These are phyloP conservation scores for Torulaspora gathmanii DNA, from an alignment of 805 yeast genomes.

Conservation along the genomic window DNA sequence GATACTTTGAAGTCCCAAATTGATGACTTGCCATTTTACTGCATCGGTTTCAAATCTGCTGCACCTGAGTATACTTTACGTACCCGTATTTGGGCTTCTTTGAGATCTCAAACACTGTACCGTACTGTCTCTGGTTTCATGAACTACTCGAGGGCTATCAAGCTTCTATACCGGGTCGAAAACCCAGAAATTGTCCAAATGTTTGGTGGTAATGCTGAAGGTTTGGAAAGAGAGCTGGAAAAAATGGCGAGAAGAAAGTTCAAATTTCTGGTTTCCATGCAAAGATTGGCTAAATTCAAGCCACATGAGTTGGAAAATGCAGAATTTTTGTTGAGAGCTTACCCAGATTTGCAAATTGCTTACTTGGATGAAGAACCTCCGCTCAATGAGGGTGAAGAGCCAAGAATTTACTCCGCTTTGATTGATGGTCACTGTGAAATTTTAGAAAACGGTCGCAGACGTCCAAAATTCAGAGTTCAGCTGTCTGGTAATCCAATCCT, in stretches of 20 bases:
- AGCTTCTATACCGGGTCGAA: slow-evolving; percentile 88
- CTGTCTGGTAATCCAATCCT: slow-evolving; percentile 79
- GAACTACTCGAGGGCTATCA: slow-evolving; percentile 97
- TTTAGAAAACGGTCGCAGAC: slow-evolving; percentile 65
- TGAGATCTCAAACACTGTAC: slow-evolving; percentile 93
- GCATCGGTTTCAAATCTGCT: slow-evolving; percentile 96
- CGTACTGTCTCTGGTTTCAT: slow-evolving; percentile 97
- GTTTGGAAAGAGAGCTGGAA: slow-evolving; percentile 90
- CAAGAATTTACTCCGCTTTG: slow-evolving; percentile 67
- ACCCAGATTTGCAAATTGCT: slow-evolving; percentile 84
- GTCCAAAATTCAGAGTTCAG: slow-evolving; percentile 71
- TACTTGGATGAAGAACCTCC: slow-evolving; percentile 92
- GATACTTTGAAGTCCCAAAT: slow-evolving; percentile 74
- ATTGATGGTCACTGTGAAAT: slow-evolving; percentile 79
- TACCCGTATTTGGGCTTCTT: slow-evolving; percentile 97
- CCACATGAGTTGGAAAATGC: slow-evolving; percentile 75
- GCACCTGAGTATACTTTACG: slow-evolving; percentile 95
- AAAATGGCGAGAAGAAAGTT: slow-evolving; percentile 82
- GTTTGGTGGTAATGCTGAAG: slow-evolving; percentile 98
- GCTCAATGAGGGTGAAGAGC: slow-evolving; percentile 61
- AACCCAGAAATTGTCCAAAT: slow-evolving; percentile 93
- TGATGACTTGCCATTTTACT: slow-evolving; percentile 89
- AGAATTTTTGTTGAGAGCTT: slow-evolving; percentile 74
- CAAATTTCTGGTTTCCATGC: slow-evolving; percentile 80
- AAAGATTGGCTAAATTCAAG: slow-evolving; percentile 66